phyloP scores from a whole-genome alignment of 257 asterid genomes.

The Nicotiana benthamiana region DNA sequence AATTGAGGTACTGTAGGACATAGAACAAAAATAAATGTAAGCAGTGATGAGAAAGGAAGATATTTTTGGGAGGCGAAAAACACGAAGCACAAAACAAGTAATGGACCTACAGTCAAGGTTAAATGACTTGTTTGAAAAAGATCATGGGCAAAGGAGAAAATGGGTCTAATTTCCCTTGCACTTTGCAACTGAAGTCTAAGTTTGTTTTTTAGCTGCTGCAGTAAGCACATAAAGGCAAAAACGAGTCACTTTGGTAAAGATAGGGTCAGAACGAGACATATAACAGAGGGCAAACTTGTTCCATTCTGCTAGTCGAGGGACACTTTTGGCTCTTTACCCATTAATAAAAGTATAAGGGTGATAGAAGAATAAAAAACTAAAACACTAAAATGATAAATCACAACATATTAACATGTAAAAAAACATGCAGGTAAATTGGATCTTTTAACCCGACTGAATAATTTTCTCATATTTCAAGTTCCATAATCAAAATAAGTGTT shows the following conservation, averaged over 20 bases:
- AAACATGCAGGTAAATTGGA: not conserved
- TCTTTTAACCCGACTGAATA: not conserved
- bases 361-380: not conserved
- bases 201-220: not conserved
- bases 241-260: not conserved
- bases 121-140: not conserved
- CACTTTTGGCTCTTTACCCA: not conserved
- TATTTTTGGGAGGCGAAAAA: not conserved
- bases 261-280: not conserved
- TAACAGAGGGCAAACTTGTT: not conserved
- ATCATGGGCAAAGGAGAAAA: not conserved
- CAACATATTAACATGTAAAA: not conserved
- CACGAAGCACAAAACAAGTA: not conserved
- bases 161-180: not conserved
- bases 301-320: not conserved
- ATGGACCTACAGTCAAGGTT: not conserved
- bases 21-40: not conserved
- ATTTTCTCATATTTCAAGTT: not conserved
- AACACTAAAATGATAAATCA: not conserved
- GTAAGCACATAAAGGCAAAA: not conserved
- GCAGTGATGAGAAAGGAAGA: not conserved
- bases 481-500: not conserved
- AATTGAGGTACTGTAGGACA: not conserved
- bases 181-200: not conserved
- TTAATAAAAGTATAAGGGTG: not conserved